Base-by-base conservation (phyloP, 306 rosid species). In the Cicer cuneatum region DNA sequence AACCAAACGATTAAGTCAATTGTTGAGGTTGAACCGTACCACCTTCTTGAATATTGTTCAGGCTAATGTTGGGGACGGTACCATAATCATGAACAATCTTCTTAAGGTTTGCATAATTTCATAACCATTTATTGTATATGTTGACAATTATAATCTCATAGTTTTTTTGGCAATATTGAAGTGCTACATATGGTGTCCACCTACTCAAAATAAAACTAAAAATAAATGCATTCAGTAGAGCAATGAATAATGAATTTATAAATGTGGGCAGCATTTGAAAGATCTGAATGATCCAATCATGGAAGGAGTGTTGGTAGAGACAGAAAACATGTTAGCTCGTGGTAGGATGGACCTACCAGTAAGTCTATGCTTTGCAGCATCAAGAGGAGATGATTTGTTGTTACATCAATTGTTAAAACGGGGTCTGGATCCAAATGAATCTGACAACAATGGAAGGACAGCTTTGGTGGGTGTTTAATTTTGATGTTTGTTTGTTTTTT, bases 21-120 rank as follows among this genome's bases (percentile, higher is more conserved):
- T 95, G 40, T 83, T 95, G 53, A 86, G 99, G 76, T 71, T 95
- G 74, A 95, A 89, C 78, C 89, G 97, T 12, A 85, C 96, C 2
- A 77, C 83, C 0, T 92, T 95, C 85, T 51, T 92, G 75, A 95
- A 80, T 61, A 86, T 89, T 47, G 95, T 95, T 71, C 93, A 92
- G 48, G 89, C 99, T 69, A 90, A 92, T 56, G 85, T 95, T 2
- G 99, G 96, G 7, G 99, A 95, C 48, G 99, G 98, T 71, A 87
- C 90, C 76, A 79, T 92, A 62, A 92, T 92, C 72, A 89, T 95
- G 97, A 95, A 92, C 45, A 95, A 95, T 82, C 93, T 95, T 68
- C 97, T 95, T 77, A 85, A 92, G 98, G 99, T 95, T 2, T 41
- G 89, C 53, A 51, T 54, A 60, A 45, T 61, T 24, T 69, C 71